Base-by-base conservation (phyloP, 202 grass and related monocot species). In the Digitaria exilis region DNA sequence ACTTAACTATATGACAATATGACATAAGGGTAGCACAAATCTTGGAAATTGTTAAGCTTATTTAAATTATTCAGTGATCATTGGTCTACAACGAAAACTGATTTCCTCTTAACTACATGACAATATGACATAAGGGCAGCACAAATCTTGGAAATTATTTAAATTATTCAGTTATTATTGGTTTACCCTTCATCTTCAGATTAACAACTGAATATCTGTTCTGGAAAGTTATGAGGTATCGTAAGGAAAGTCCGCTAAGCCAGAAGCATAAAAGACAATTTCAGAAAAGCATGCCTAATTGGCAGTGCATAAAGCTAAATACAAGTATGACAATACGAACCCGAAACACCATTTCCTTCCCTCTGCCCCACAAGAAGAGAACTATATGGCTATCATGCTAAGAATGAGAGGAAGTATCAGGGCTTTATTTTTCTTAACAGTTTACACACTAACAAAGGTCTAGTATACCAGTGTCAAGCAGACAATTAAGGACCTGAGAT, bases 81-180 rank as follows among this genome's bases (percentile, higher is more conserved):
- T 76, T 60, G 4, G 24, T 19, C 63, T 49, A 46, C 49, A n/a
- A n/a, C n/a, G n/a, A n/a, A 39, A 39, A 39, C 37, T 39, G 37
- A 39, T 39, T 39, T 7, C 2, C 6, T 5, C 6, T 39, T 50
- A 50, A 50, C 16, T 6, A 6, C 48, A 17, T 5, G 17, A 50
- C 3, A 18, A 50, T 18, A 39, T 39, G 37, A 9, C 37, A 39
- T 39, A 37, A 16, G 16, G n/a, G n/a, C n/a, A n/a, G 16, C 48
- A 39, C 37, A 39, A 39, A 39, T 39, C 14, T 50, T 50, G 48
- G 48, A 50, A 50, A 16, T 18, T 17, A 50, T 29, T 17, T 1
- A 54, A 76, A 61, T 31, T 50, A 52, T 69, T 76, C 62, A 69
- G 17, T 49, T 54, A 18, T 76, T 75, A 26, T 76, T 60, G 4